Conservation (phyloP, 164 flowering plant species). For the Brasenia schreberi region DNA sequence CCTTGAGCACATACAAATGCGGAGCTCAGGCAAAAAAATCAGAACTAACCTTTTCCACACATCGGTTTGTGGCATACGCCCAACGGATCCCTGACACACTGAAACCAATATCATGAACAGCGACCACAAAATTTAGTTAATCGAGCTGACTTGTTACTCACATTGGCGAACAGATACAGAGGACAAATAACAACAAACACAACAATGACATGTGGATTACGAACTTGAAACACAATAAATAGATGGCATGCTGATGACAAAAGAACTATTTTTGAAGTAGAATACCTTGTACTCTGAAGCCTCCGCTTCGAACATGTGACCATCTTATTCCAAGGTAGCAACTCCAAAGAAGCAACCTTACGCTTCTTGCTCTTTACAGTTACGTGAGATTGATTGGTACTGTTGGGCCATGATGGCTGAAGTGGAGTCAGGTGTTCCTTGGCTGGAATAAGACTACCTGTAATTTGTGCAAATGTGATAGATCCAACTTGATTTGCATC, state of each 20-base stretch:
- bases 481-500: slow-evolving; percentile 14
- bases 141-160: too few species aligned
- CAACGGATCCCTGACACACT: slow-evolving; percentile 54
- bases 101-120: slow-evolving; percentile 7
- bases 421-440: slow-evolving; percentile 12
- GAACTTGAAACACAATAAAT: too few species aligned
- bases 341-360: slow-evolving; percentile 21
- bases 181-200: too few species aligned
- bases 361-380: slow-evolving; percentile 40
- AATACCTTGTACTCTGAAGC: slow-evolving; percentile 36
- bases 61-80: slow-evolving; percentile 49
- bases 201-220: too few species aligned
- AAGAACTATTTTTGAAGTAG: neutral
- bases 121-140: neutral
- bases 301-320: slow-evolving; percentile 17
- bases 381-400: slow-evolving; percentile 17
- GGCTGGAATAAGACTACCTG: slow-evolving; percentile 3
- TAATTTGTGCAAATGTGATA: neutral
- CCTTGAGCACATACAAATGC: neutral
- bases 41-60: slow-evolving; percentile 48
- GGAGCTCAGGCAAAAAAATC: neutral
- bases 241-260: neutral
- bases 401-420: slow-evolving; percentile 13
- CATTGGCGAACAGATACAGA: too few species aligned
- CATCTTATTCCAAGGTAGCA: slow-evolving; percentile 52